phyloP scores from a whole-genome alignment of 2,329 filamentous ascomycete species.

The Hymenoscyphus linearis region DNA sequence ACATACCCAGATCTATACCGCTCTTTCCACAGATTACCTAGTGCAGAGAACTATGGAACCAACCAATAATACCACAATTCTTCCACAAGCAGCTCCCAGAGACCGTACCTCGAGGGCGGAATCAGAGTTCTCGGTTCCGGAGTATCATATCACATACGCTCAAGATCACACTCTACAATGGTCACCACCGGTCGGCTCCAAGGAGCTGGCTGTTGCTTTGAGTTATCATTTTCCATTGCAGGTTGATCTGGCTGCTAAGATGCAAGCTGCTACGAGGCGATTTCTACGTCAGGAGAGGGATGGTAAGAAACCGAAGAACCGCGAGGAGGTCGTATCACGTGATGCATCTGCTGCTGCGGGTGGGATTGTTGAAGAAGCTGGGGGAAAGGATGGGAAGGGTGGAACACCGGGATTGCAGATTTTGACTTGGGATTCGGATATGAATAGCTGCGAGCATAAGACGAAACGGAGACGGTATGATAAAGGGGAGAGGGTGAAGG shows the following conservation, averaged over 20 bases:
- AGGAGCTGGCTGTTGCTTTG: constrained; percentile 17
- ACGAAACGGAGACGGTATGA: constrained; percentile 14
- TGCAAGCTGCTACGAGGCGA: constrained; percentile 15
- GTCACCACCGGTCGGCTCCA: constrained; percentile 14
- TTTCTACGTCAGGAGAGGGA: constrained; percentile 10
- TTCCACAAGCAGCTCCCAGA: neutral
- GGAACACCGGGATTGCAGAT: neutral
- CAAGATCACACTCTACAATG: constrained; percentile 17
- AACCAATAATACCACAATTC: neutral
- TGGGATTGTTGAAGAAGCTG: too few species aligned
- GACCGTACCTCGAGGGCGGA: neutral
- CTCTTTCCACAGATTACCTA: neutral
- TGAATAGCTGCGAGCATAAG: constrained; percentile 11
- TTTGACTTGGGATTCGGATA: constrained; percentile 13
- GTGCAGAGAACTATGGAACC: neutral
- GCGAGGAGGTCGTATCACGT: neutral
- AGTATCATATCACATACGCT: constrained; percentile 14
- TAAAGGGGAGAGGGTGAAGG: constrained; percentile 14
- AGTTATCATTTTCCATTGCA: constrained; percentile 20
- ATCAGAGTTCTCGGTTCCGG: constrained; percentile 10
- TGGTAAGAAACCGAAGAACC: neutral
- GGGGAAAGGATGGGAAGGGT: neutral
- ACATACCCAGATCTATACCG: neutral
- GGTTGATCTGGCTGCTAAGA: constrained; percentile 14
- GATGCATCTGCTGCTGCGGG: neutral